phyloP scores from a whole-genome alignment of 257 asterid species.

The Thymus quinquecostatus region DNA sequence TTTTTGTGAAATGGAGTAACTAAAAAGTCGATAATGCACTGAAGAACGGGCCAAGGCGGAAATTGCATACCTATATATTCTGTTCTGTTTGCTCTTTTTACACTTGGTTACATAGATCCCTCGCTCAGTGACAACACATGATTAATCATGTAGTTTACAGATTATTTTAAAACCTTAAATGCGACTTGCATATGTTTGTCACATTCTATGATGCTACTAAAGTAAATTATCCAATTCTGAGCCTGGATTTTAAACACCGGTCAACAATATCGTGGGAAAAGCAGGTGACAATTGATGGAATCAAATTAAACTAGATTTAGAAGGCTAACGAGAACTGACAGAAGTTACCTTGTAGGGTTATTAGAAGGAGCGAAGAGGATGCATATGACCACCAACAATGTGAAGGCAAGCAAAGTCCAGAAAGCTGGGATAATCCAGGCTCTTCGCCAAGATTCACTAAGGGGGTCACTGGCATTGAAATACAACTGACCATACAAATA shows the following conservation, averaged over 20 bases:
- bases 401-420: slow-evolving; percentile 85
- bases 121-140: neutral
- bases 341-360: slow-evolving; percentile 86
- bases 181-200: neutral
- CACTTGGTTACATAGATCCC: neutral
- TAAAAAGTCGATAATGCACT: neutral
- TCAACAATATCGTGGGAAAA: neutral
- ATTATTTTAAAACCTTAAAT: neutral
- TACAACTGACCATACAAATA: slow-evolving; percentile 65
- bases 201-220: neutral
- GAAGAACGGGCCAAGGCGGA: neutral
- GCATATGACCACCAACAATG: slow-evolving; percentile 75
- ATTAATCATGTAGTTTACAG: neutral
- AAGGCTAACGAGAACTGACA: neutral
- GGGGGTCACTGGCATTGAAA: slow-evolving; percentile 94
- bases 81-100: neutral
- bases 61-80: neutral
- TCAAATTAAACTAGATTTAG: neutral
- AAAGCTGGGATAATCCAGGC: slow-evolving; percentile 97
- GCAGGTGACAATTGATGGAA: neutral
- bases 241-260: neutral
- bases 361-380: slow-evolving; percentile 87
- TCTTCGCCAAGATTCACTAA: slow-evolving; percentile 86
- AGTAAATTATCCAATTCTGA: neutral
- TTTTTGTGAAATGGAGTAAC: neutral